phyloP scores from a whole-genome alignment of 345 rosid genomes.

The Eucalyptus regnans region DNA sequence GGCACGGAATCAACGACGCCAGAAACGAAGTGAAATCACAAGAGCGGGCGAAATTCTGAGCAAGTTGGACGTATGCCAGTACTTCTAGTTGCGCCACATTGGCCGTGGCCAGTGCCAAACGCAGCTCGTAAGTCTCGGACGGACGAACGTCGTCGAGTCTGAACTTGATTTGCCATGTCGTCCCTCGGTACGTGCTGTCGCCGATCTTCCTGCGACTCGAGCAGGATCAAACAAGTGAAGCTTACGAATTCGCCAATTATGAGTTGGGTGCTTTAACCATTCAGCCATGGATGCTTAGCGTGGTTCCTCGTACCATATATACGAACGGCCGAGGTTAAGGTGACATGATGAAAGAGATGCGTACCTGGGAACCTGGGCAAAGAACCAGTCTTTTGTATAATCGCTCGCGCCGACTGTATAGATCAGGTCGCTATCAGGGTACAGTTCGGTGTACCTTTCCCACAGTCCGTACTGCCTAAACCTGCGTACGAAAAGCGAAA shows the following conservation, averaged over 20 bases:
- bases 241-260: too few species aligned
- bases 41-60: not conserved
- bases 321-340: not conserved
- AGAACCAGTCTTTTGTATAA: conserved; percentile 73
- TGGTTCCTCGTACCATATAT: too few species aligned
- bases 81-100: conserved; percentile 40
- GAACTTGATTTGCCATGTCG: conserved; percentile 56
- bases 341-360: not conserved
- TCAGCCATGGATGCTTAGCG: too few species aligned
- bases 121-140: conserved; percentile 21
- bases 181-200: conserved; percentile 10
- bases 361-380: conserved; percentile 73
- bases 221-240: too few species aligned
- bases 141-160: conserved; percentile 1
- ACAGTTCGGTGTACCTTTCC: conserved; percentile 68
- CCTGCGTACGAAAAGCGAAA: conserved; percentile 3
- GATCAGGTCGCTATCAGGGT: conserved; percentile 49
- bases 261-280: too few species aligned
- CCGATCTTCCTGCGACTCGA: conserved; percentile 6
- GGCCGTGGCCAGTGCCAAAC: conserved; percentile 49
- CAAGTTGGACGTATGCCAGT: not conserved
- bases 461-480: conserved; percentile 84
- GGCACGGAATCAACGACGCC: not conserved
- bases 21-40: not conserved
- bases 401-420: conserved; percentile 50